phyloP scores from a whole-genome alignment of 2,329 filamentous ascomycete genomes.

The Zymoseptoria ardabiliae region DNA sequence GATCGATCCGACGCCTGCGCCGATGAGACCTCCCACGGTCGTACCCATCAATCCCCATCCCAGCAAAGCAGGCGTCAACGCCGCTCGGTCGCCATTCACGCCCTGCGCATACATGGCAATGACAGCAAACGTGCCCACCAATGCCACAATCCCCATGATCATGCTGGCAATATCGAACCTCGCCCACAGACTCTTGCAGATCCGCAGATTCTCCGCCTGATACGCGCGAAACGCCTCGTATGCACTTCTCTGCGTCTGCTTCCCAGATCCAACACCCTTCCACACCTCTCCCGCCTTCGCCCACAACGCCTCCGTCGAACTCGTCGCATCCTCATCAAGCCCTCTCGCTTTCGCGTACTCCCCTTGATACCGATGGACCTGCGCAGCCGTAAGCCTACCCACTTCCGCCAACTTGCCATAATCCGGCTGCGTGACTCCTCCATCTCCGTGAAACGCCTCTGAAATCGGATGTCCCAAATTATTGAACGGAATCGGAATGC shows the following conservation, averaged over 20 bases:
- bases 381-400: constrained; percentile 69
- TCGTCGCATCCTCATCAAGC: constrained; percentile 53
- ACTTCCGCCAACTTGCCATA: constrained; percentile 69
- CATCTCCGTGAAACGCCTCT: constrained; percentile 71
- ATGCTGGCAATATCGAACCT: constrained; percentile 85
- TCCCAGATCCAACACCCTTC: constrained; percentile 30
- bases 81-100: constrained; percentile 46
- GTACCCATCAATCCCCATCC: constrained; percentile 45
- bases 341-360: constrained; percentile 71
- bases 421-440: constrained; percentile 45
- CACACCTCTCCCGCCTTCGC: constrained; percentile 49
- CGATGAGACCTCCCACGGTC: constrained; percentile 30
- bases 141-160: constrained; percentile 66
- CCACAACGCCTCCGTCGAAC: constrained; percentile 51
- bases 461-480: constrained; percentile 89
- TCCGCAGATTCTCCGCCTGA: constrained; percentile 66
- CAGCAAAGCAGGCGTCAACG: constrained; percentile 48
- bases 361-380: constrained; percentile 81
- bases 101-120: constrained; percentile 66
- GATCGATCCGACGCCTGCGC: constrained; percentile 24
- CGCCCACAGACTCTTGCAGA: constrained; percentile 84
- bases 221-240: constrained; percentile 61
- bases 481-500: constrained; percentile 91
- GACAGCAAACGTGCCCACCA: constrained; percentile 59
- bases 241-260: constrained; percentile 31